phyloP scores from a whole-genome alignment of 805 yeast genomes.

The Wickerhamiella occidentalis region DNA sequence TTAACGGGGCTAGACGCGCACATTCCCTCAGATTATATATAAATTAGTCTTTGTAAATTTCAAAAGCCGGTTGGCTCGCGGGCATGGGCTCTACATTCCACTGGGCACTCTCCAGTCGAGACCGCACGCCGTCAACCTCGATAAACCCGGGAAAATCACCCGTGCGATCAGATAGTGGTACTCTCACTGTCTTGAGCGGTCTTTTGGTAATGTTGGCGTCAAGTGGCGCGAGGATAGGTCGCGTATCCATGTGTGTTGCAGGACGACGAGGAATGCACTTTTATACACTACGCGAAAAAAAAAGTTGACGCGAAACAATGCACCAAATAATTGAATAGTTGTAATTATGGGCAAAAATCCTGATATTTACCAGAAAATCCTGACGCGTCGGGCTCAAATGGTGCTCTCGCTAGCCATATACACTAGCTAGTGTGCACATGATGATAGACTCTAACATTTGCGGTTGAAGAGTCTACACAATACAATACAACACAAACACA shows the following conservation, averaged over 20 bases:
- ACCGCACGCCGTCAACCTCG: neutral
- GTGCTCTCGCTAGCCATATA: neutral
- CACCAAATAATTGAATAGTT: neutral
- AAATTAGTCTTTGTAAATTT: neutral
- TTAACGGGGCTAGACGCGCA: too few relatives aligned
- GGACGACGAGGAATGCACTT: neutral
- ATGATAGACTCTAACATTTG: neutral
- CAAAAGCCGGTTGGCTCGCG: neutral
- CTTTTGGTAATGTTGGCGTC: neutral
- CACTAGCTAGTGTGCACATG: neutral
- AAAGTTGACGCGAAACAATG: neutral
- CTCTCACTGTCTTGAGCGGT: neutral
- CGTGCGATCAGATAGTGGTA: neutral
- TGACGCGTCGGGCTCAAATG: neutral
- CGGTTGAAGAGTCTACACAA: too few relatives aligned
- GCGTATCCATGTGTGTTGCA: neutral
- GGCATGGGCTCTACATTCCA: neutral
- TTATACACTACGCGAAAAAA: neutral
- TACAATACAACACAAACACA: too few relatives aligned
- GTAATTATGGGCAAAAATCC: neutral
- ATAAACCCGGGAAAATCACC: neutral
- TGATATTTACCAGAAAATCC: neutral
- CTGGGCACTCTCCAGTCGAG: neutral
- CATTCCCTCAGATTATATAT: neutral
- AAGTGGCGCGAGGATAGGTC: neutral